These are phyloP conservation scores for Marchantia polymorpha DNA, from an alignment of 225 moss, liverwort and hornwort genomes.

Conservation along the genomic window DNA sequence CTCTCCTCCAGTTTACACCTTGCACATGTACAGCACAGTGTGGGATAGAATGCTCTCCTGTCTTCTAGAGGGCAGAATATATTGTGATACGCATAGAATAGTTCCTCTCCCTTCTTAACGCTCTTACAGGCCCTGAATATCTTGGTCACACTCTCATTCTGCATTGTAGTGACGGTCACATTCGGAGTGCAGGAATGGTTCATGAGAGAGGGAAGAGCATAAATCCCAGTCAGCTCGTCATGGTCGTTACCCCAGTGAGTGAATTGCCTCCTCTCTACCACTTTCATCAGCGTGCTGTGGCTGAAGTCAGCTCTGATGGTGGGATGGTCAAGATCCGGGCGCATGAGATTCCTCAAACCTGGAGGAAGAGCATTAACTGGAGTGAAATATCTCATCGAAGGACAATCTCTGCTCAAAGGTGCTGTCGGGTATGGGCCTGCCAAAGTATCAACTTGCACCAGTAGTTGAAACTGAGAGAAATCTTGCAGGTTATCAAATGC, in stretches of 20 bases:
- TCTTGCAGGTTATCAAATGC: not conserved
- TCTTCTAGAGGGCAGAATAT: not conserved
- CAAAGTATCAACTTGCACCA: not conserved
- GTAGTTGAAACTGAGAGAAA: not conserved
- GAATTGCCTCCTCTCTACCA: not conserved
- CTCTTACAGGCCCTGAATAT: not conserved
- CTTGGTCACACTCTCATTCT: too few relatives aligned
- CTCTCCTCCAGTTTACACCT: not conserved
- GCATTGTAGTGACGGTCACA: not conserved
- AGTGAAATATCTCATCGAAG: constrained; percentile 2
- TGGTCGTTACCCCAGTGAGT: too few relatives aligned
- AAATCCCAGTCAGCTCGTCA: not conserved
- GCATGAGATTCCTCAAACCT: not conserved
- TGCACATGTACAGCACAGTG: not conserved
- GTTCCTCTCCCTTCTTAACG: not conserved
- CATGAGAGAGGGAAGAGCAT: not conserved
- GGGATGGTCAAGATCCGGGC: not conserved
- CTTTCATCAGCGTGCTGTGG: not conserved
- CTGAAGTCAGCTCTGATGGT: too few relatives aligned
- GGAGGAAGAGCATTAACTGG: not conserved
- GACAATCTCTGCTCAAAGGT: not conserved
- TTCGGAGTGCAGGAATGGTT: constrained; percentile 6
- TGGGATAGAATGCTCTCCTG: not conserved
- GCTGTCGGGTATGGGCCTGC: not conserved
- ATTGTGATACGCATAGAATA: not conserved